phyloP scores from a whole-genome alignment of 1,139 yeast species.

The Zygosaccharomyces sapae region DNA sequence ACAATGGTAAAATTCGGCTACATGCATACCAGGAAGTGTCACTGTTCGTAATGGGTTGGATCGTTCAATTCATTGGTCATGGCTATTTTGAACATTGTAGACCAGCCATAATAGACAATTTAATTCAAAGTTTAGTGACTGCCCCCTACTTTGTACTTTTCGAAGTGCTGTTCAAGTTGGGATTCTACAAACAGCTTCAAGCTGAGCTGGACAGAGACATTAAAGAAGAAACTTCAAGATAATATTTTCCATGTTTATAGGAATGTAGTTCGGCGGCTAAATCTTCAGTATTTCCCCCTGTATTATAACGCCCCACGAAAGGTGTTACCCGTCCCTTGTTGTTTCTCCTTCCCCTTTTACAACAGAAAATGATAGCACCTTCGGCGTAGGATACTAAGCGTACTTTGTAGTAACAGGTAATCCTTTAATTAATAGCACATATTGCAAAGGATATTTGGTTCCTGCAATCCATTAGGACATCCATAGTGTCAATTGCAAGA shows the following conservation, averaged over 20 bases:
- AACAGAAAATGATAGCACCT: too few relatives aligned
- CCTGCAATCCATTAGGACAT: neutral
- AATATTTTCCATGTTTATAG: neutral
- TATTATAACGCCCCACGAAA: constrained; percentile 1
- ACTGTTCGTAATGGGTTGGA: constrained; percentile 61
- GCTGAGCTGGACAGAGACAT: constrained; percentile 46
- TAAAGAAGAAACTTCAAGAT: neutral
- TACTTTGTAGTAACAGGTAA: too few relatives aligned
- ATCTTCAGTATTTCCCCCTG: neutral
- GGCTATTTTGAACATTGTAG: constrained; percentile 75
- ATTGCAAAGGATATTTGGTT: neutral
- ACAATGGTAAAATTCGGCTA: constrained; percentile 13
- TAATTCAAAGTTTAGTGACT: constrained; percentile 77
- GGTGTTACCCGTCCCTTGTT: constrained; percentile 1
- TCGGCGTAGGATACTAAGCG: too few relatives aligned
- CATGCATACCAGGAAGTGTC: constrained; percentile 16
- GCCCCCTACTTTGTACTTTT: constrained; percentile 88
- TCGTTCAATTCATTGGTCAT: constrained; percentile 87
- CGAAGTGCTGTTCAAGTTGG: constrained; percentile 67
- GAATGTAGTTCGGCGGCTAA: neutral
- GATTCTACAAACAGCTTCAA: constrained; percentile 55
- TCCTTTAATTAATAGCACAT: too few relatives aligned
- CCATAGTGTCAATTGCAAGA: neutral
- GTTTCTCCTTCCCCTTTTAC: neutral
- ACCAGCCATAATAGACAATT: constrained; percentile 82